Base-by-base conservation (phyloP, 768 basidiomycete genomes). In the Naganishia onofrii region DNA sequence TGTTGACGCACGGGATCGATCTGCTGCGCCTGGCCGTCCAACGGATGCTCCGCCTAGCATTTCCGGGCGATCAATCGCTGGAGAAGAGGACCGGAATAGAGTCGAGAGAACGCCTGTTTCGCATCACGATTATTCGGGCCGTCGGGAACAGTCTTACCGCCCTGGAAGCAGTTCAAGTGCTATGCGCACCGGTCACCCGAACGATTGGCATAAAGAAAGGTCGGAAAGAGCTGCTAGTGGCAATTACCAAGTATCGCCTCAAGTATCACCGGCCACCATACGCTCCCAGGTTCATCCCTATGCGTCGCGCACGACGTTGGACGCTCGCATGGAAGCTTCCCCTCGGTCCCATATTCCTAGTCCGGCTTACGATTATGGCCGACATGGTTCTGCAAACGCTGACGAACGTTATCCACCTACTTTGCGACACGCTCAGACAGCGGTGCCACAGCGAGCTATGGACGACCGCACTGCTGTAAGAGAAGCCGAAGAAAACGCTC, bases 211-310 rank as follows among this genome's bases (percentile, higher is more conserved):
- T 13, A 26, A 75, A 38, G 77, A 76, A 7, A 58, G 72, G n/a
- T 73, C 75, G 38, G 77, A 83, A 9, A 83, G 83, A 74, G 84
- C 34, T 66, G 72, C 19, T 38, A 73, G 32, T 23, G 48, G 48
- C 85, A 87, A 21, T 87, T 88, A 8, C 83, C 72, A 5, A 52
- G 70, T 3, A 29, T 66, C 63, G n/a, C 53, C 53, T 6, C 28
- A 51, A 4, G 29, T 54, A 44, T 64, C 29, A 26, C 70, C 38
- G 23, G 66, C 36, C 12, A 29, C 38, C 32, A 26, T 42, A 10
- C 60, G 38, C 8, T n/a, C 60, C 7, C 23, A 51, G 13, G 48
- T 21, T 23, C 48, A 29, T 55, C 9, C 23, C 4, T 63, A 63
- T 29, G 60, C 38, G 4, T 26, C 15, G 10, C 60, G 60, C 5